Conservation (phyloP, 176 grass and related monocot genomes). For the Musa itinerans region DNA sequence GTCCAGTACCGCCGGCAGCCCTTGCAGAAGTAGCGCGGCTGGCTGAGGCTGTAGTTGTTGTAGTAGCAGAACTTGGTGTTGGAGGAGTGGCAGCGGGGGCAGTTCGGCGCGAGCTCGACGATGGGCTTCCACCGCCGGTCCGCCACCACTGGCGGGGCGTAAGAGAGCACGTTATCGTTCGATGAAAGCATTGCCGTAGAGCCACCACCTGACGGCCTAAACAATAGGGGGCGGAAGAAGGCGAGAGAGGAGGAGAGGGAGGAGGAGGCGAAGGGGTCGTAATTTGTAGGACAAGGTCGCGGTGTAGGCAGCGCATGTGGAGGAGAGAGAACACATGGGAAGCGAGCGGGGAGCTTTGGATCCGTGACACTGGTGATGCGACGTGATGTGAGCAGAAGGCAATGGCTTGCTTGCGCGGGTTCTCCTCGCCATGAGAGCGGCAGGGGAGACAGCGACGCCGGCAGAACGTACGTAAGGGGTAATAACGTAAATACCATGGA, state of each 20-base stretch:
- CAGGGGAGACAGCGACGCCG: not conserved
- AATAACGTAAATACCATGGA: no score
- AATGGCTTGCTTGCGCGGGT: not conserved
- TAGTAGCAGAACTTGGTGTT: conserved; percentile 26
- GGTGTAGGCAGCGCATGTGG: not conserved
- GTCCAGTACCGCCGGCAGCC: conserved; percentile 23
- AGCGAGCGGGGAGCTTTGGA: not conserved
- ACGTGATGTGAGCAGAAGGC: not conserved
- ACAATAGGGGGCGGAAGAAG: not conserved
- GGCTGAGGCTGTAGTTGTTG: conserved; percentile 26
- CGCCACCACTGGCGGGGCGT: not conserved
- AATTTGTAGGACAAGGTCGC: not conserved
- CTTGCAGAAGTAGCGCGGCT: conserved; percentile 24
- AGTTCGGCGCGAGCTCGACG: not conserved
- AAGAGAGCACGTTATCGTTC: not conserved
- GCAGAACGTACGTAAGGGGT: not conserved
- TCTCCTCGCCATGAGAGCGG: not conserved
- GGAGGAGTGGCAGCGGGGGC: conserved; percentile 20
- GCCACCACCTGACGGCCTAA: no score
- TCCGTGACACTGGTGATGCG: not conserved
- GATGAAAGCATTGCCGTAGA: no score
- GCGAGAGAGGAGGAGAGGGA: no score
- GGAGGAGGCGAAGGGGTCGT: no score
- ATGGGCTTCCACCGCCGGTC: not conserved
- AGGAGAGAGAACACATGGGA: not conserved